Evolutionary conservation across 2,329 filamentous ascomycete species (phyloP).

Genomic region (Fusarium secorum): DNA sequence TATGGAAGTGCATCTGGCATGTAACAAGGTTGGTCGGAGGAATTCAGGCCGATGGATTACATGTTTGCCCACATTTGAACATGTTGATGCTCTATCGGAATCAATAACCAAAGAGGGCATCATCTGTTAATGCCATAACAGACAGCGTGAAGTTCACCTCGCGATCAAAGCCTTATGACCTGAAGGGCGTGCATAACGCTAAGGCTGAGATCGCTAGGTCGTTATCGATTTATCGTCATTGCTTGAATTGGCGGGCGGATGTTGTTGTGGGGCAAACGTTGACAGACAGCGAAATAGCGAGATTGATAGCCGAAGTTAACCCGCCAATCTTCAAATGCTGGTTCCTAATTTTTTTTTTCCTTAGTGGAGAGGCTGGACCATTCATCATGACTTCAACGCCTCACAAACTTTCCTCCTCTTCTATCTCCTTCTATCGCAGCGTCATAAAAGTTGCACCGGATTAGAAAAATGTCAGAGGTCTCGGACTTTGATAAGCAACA

Average conservation of each 20-base stretch:
- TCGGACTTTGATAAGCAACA: conserved; percentile 79
- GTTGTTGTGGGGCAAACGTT: neutral
- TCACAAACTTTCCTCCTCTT: conserved; percentile 16
- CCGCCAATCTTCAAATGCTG: conserved; percentile 27
- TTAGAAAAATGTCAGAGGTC: conserved; percentile 56
- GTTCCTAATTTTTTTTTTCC: conserved; percentile 24
- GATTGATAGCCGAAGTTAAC: conserved; percentile 38
- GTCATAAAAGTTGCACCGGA: conserved; percentile 9
- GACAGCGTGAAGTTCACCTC: neutral
- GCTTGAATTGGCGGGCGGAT: neutral
- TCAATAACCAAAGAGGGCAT: too few species aligned
- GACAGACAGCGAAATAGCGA: neutral
- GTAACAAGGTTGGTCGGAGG: neutral
- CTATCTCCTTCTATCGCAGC: conserved; percentile 1
- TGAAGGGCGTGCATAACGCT: conserved; percentile 24
- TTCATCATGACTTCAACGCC: conserved; percentile 22
- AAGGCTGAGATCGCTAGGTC: neutral
- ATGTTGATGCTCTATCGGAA: neutral
- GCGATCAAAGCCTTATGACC: neutral
- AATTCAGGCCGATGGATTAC: neutral
- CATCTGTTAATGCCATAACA: neutral
- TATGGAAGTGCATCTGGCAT: neutral
- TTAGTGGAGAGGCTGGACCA: conserved; percentile 10
- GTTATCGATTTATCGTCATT: neutral
- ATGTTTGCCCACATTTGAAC: neutral